phyloP scores from a whole-genome alignment of 2,329 filamentous ascomycete genomes.

The Lachnellula hyalina region DNA sequence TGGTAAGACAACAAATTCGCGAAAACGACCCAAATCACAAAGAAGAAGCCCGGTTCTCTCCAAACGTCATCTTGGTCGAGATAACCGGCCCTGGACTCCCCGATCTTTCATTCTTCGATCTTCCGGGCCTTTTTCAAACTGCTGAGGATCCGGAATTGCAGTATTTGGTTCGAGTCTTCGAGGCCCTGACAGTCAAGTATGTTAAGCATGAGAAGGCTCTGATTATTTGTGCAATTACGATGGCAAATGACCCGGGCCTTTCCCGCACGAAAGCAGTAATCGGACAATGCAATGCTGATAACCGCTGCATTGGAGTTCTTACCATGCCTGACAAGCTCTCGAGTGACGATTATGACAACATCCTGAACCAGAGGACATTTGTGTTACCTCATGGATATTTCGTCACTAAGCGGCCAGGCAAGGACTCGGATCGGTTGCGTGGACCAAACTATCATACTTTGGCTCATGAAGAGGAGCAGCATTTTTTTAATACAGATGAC shows the following conservation, averaged over 20 bases:
- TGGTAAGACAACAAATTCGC: too few relatives aligned
- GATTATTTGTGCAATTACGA: conserved; percentile 70
- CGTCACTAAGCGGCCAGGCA: conserved; percentile 63
- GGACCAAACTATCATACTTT: conserved; percentile 34
- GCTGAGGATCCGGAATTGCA: conserved; percentile 59
- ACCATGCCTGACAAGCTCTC: conserved; percentile 78
- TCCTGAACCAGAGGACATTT: conserved; percentile 57
- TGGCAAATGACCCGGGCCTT: conserved; percentile 73
- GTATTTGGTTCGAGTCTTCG: conserved; percentile 61
- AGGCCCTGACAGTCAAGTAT: conserved; percentile 65
- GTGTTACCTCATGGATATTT: conserved; percentile 70
- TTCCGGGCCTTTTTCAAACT: conserved; percentile 76
- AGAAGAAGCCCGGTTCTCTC: conserved; percentile 63
- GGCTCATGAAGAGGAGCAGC: conserved; percentile 43
- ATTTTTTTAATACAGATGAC: conserved; percentile 41
- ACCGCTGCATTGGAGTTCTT: conserved; percentile 66
- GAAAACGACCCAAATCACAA: conserved; percentile 23
- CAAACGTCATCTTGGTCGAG: conserved; percentile 72
- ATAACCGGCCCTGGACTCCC: conserved; percentile 68
- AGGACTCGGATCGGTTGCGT: not conserved
- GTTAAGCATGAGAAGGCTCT: conserved; percentile 65
- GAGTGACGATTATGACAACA: conserved; percentile 54
- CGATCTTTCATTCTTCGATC: conserved; percentile 75
- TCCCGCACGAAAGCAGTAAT: conserved; percentile 66
- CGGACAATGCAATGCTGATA: conserved; percentile 47